Evolutionary conservation across 257 asterid species (phyloP), one percentile per base, ranked within the genome.

Genomic region (Lavandula angustifolia): DNA sequence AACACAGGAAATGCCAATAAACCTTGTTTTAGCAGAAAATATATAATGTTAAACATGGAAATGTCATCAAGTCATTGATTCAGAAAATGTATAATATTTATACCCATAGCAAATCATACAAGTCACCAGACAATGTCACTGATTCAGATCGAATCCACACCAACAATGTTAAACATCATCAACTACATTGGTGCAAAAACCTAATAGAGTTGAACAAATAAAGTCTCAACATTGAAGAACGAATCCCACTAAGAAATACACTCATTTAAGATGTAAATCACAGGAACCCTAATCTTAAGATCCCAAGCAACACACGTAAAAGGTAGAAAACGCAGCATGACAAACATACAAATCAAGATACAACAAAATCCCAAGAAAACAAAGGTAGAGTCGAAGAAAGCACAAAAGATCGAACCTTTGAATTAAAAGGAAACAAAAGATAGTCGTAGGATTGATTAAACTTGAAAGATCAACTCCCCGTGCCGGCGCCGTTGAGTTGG

Each of bases 381-480:
- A 47, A 0, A 3, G 3, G 35, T 9, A 42, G 17, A 64, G 14
- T 1, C 16, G 22, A 7, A 52, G 9, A 53, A 34, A 5, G 9
- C 4, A 50, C 0, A 14, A 54, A 13, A 53, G 61, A 76, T 62
- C 71, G 42, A 64, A 68, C 80, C 80, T 71, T 64, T 10, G 64
- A 73, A 68, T 70, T 40, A 8, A 53, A 58, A 64, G 4, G 47
- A 12, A 41, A 22, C 60, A 37, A 46, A 58, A 7, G n/a, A 11
- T 69, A 9, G 67, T 60, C 14, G 4, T 1, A 9, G 0, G 32
- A 62, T 67, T 57, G 73, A 54, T 71, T 54, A 12, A 50, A 49
- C 40, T 40, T 35, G 82, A 22, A 38, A 54, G 67, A 68, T 10
- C 10, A 51, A 77, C 85, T 65, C 79, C 85, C 70, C 80, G 82